These are phyloP conservation scores for Lactarius quietus DNA, from an alignment of 768 basidiomycete species.

Conservation along the genomic window DNA sequence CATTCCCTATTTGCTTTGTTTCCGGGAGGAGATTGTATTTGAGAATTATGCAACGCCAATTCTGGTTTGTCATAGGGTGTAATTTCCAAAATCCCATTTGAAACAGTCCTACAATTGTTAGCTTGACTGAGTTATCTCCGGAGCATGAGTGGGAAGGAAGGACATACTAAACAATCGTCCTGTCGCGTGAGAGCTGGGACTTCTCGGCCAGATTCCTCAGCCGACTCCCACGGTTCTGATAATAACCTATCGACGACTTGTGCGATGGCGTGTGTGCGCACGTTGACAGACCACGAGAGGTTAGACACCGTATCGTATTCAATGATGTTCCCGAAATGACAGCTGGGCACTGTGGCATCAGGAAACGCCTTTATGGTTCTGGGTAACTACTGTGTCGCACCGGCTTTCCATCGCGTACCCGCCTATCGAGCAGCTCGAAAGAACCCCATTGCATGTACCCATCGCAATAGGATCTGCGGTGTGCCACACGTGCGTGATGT, in stretches of 20 bases:
- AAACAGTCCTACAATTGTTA: conserved; percentile 52
- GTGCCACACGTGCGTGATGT: conserved; percentile 87
- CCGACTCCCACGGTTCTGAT: conserved; percentile 64
- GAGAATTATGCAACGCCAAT: neutral
- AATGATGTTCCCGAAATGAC: conserved; percentile 83
- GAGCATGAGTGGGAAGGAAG: conserved; percentile 3
- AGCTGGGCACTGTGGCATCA: conserved; percentile 39
- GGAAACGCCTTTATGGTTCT: neutral
- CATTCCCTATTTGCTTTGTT: neutral
- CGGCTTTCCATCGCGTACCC: conserved; percentile 84
- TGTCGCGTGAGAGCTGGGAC: conserved; percentile 55
- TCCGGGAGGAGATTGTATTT: neutral
- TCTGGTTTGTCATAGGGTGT: conserved; percentile 9
- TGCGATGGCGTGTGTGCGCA: conserved; percentile 78
- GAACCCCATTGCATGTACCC: conserved; percentile 74
- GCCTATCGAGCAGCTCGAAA: conserved; percentile 75
- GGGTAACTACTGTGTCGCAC: conserved; percentile 28
- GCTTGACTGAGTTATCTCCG: neutral
- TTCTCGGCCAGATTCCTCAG: conserved; percentile 55
- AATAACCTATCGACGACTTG: conserved; percentile 74
- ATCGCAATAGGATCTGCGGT: conserved; percentile 93
- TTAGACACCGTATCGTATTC: conserved; percentile 90
- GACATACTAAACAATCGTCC: conserved; percentile 67
- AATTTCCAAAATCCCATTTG: conserved; percentile 66
- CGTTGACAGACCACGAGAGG: conserved; percentile 78